Percentiles rank a stretch among this genome's conserved stretches.
phyloP scores from a whole-genome alignment of 768 basidiomycete genomes.

The Nidularia sp. region DNA sequence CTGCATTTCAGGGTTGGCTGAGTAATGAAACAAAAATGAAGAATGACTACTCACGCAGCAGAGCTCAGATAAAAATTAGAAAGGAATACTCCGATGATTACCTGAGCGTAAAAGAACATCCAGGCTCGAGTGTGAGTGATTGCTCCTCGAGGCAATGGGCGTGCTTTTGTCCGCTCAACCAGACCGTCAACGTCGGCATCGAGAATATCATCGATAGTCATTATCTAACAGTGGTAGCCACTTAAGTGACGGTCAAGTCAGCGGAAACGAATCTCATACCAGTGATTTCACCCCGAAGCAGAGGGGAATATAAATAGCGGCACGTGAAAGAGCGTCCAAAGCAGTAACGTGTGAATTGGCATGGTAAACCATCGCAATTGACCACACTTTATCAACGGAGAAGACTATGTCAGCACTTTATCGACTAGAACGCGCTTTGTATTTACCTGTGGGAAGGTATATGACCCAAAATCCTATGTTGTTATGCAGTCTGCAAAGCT shows the following conservation, averaged over 20 bases:
- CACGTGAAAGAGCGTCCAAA: neutral
- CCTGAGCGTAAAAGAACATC: constrained; percentile 20
- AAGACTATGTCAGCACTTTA: neutral
- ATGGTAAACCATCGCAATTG: neutral
- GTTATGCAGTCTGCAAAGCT: constrained; percentile 24
- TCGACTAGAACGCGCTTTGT: neutral
- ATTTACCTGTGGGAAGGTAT: constrained; percentile 20
- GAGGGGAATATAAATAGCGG: constrained; percentile 18
- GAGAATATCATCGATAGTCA: constrained; percentile 26
- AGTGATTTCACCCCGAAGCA: constrained; percentile 25
- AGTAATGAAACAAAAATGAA: neutral
- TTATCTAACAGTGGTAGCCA: constrained; percentile 13
- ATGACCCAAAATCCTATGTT: constrained; percentile 27
- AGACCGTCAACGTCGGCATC: constrained; percentile 20
- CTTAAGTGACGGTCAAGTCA: neutral
- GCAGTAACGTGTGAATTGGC: neutral
- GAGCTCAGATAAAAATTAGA: constrained; percentile 4
- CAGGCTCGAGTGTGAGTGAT: constrained; percentile 20
- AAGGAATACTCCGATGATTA: constrained; percentile 13
- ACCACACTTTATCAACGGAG: neutral
- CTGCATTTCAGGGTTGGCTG: constrained; percentile 8
- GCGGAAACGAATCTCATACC: constrained; percentile 6
- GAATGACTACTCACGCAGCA: neutral
- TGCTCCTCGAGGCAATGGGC: constrained; percentile 21
- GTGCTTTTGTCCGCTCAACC: constrained; percentile 20